These are phyloP conservation scores for Medicago ruthenica DNA, from an alignment of 306 rosid species.

Conservation along the genomic window DNA sequence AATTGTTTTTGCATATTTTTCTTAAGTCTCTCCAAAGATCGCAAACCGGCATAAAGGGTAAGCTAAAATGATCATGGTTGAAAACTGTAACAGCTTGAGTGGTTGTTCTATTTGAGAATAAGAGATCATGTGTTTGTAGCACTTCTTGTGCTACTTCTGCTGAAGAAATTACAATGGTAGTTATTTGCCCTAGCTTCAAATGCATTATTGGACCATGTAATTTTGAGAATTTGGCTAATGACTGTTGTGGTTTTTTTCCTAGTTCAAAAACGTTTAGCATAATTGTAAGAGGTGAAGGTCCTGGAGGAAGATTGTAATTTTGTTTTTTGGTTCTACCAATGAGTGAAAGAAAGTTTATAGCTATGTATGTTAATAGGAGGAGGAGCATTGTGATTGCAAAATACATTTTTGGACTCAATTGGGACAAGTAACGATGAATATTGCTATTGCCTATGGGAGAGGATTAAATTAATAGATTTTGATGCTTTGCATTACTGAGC, in stretches of 20 bases:
- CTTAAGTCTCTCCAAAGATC: too few relatives aligned
- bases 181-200: constrained; percentile 31
- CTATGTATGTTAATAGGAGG: neutral
- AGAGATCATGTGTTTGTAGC: constrained; percentile 41
- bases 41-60: too few relatives aligned
- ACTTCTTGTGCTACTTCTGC: constrained; percentile 44
- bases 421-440: neutral
- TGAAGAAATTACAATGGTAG: constrained; percentile 41
- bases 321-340: neutral
- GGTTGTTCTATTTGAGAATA: neutral
- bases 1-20: too few relatives aligned
- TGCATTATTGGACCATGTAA: constrained; percentile 39
- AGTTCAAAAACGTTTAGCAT: neutral
- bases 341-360: constrained; percentile 13
- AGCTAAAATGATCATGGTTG: too few relatives aligned
- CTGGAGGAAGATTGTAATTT: neutral
- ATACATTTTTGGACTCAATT: constrained; percentile 9
- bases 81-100: too few relatives aligned
- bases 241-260: constrained; percentile 35
- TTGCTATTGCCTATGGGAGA: neutral
- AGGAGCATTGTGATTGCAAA: neutral
- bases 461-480: neutral
- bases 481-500: neutral
- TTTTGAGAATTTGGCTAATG: constrained; percentile 34
- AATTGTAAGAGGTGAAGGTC: constrained; percentile 6